Percentiles rank a stretch among this genome's conserved stretches.
Evolutionary conservation across 164 flowering plant species (phyloP).

Genomic region (Vitis cinerea): DNA sequence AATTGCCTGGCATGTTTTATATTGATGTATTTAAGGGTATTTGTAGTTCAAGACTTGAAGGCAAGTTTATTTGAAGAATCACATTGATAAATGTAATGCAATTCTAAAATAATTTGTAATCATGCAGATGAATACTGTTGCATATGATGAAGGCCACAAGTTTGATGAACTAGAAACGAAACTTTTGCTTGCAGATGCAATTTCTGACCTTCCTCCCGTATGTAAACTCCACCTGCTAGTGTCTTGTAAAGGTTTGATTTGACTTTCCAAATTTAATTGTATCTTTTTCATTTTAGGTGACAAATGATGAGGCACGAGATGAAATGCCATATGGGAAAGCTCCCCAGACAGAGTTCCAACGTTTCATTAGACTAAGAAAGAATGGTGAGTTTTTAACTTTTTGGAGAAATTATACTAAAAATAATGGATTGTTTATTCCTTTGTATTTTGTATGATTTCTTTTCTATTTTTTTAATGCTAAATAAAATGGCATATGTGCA

Average conservation of each 20-base stretch:
- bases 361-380: constrained; percentile 43
- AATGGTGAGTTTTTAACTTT: constrained; percentile 38
- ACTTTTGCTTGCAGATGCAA: constrained; percentile 63
- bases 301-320: constrained; percentile 54
- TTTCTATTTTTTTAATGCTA: too few species aligned
- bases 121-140: constrained; percentile 52
- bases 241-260: not conserved
- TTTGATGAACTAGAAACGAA: constrained; percentile 30
- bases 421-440: too few species aligned
- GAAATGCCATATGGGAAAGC: constrained; percentile 51
- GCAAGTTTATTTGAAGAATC: too few species aligned
- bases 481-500: too few species aligned
- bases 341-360: constrained; percentile 65
- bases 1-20: too few species aligned
- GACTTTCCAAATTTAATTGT: not conserved
- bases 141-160: constrained; percentile 32
- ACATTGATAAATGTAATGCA: too few species aligned
- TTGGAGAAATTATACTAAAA: not conserved
- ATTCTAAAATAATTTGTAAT: not conserved
- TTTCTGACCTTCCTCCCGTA: constrained; percentile 85
- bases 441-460: too few species aligned
- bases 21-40: not conserved
- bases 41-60: too few species aligned
- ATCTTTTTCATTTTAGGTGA: constrained; percentile 39
- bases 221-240: not conserved